Percentiles rank a stretch among this genome's conserved stretches.
These are phyloP conservation scores for Puccinia coronata DNA, from an alignment of 1,284 basidiomycete genomes.

Conservation along the genomic window DNA sequence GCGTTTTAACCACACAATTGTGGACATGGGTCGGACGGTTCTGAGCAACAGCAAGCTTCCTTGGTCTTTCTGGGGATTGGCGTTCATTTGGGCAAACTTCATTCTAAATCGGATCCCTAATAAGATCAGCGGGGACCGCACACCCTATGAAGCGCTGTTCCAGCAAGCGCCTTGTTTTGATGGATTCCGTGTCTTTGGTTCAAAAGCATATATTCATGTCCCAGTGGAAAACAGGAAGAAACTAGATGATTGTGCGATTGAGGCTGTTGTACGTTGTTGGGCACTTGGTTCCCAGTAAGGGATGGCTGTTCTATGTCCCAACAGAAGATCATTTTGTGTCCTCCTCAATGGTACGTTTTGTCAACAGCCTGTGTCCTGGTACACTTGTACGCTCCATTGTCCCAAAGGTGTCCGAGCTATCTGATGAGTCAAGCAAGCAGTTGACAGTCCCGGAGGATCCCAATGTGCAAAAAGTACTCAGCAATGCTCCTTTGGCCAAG, in stretches of 20 bases:
- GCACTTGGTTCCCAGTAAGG: no score
- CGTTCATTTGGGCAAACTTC: neutral
- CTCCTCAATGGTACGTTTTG: slow-evolving; percentile 4
- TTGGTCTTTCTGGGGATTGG: no score
- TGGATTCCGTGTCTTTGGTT: neutral
- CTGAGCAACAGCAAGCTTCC: no score
- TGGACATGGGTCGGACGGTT: neutral
- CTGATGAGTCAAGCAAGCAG: no score
- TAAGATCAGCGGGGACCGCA: no score
- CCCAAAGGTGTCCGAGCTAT: no score
- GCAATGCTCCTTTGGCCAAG: neutral
- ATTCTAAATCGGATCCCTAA: neutral
- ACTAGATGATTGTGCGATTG: neutral
- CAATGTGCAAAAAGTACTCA: neutral
- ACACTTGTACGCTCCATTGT: no score
- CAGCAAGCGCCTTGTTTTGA: neutral
- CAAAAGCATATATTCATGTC: neutral
- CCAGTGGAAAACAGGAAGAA: slow-evolving; percentile 1
- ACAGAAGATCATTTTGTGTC: neutral
- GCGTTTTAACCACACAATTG: neutral
- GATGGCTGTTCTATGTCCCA: slow-evolving; percentile 16
- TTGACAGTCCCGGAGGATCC: no score
- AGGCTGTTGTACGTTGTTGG: neutral
- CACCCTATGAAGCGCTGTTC: neutral
- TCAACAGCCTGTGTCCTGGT: no score